Conservation (phyloP, 352 stramenopile species). For the Pythium aquatile region DNA sequence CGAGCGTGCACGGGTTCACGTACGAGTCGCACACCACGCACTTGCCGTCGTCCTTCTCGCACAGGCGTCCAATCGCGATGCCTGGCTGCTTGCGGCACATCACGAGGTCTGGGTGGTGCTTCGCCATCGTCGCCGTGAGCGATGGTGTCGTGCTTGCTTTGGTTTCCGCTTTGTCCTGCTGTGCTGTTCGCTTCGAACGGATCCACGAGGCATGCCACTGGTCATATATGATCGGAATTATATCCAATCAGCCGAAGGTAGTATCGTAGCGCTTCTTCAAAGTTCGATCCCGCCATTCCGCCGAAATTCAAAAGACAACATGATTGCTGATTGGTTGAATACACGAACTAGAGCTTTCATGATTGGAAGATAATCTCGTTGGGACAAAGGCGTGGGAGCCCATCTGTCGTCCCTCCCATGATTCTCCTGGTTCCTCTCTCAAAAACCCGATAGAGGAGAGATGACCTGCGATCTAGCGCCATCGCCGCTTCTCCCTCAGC, state of each 20-base stretch:
- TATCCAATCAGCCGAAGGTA: conserved; percentile 8
- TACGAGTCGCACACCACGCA: conserved; percentile 99
- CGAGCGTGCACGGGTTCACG: conserved; percentile 96
- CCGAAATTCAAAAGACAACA: conserved; percentile 17
- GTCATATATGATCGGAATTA: conserved; percentile 12
- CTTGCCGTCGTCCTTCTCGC: conserved; percentile 99
- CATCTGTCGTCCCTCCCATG: conserved; percentile 16
- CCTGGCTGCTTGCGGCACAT: conserved; percentile 99
- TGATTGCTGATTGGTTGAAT: conserved; percentile 14
- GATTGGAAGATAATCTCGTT: conserved; percentile 7
- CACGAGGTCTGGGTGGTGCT: conserved; percentile 99
- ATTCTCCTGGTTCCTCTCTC: background rate
- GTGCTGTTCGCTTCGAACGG: conserved; percentile 12
- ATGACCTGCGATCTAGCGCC: conserved; percentile 23
- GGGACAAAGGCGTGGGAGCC: background rate
- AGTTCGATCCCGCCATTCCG: conserved; percentile 25
- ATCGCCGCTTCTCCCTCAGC: conserved; percentile 7
- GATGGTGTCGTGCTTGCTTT: conserved; percentile 8
- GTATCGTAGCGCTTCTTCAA: background rate
- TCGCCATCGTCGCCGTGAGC: conserved; percentile 88
- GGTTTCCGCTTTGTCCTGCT: conserved; percentile 1
- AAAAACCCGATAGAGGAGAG: conserved; percentile 17
- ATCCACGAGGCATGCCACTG: conserved; percentile 11
- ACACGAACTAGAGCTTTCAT: background rate
- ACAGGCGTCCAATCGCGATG: conserved; percentile 96